Base-by-base conservation (phyloP, 345 rosid genomes). In the Combretum micranthum region DNA sequence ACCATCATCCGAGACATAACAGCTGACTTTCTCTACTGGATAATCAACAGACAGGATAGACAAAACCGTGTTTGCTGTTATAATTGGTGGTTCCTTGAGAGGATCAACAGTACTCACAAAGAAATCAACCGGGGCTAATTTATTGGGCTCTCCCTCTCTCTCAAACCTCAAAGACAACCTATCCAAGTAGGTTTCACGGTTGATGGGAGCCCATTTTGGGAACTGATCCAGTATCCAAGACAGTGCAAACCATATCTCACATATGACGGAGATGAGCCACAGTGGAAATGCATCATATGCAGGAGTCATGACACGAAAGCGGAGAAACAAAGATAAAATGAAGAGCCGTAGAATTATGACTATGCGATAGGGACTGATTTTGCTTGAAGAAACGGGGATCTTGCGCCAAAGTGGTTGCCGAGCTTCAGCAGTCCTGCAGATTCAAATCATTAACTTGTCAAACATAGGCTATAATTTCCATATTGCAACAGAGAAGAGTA, bases 181-280 rank as follows among this genome's bases (percentile, higher is more conserved):
- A 57, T 88, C 97, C 42, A 93, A 76, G 61, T 93, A 93, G 18
- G 99, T 88, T 69, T 93, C 94, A 1, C 97, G 84, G 25, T 79
- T 86, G 20, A 93, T 87, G 0, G 97, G 99, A 50, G 70, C 71
- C 99, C 99, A 93, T 80, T 93, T 93, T 4, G 97, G 97, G 69
- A 93, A 93, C 82, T 93, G 99, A 18, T 93, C 97, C 2, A 93
- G 97, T 14, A 93, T 93, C 99, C 99, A 93, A 39, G 97, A 93
- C 49, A 88, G 67, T 0, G 91, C 99, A 52, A 88, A 93, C 99
- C 99, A 93, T 16, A 86, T 78, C 73, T 93, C 97, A 37, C 97
- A 93, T 52, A 88, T 86, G 44, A 92, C 96, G 42, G 99, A 92
- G 64, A 82, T 83, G 39, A 89, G 84, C 99, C 99, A 92, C 21